Evolutionary conservation across 768 basidiomycete species (phyloP).

Genomic region (Rubroboletus satanas): DNA sequence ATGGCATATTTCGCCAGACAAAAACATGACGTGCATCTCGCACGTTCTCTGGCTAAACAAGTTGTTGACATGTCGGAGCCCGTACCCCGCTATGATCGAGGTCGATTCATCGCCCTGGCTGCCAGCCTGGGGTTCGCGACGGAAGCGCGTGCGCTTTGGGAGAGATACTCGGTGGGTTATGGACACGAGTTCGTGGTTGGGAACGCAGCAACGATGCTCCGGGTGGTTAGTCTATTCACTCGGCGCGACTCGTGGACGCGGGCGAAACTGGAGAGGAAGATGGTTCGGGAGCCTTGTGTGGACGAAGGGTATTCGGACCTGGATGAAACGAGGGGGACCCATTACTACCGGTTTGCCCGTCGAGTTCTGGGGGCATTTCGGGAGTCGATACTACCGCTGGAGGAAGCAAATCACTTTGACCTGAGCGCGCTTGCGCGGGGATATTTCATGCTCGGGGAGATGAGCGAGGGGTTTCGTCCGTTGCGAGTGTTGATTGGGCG

Average conservation of each 20-base stretch:
- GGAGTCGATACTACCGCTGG: conserved; percentile 43
- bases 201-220: conserved; percentile 39
- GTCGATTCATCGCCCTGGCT: conserved; percentile 43
- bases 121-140: conserved; percentile 47
- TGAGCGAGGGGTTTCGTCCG: conserved; percentile 43
- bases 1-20: conserved; percentile 41
- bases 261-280: conserved; percentile 10
- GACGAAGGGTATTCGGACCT: neutral
- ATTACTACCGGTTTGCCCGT: conserved; percentile 38
- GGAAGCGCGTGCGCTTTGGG: conserved; percentile 54
- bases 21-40: conserved; percentile 42
- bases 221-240: conserved; percentile 42
- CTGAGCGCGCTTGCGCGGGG: conserved; percentile 63
- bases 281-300: neutral
- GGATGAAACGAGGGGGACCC: conserved; percentile 1
- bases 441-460: conserved; percentile 52
- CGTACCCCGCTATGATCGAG: conserved; percentile 45
- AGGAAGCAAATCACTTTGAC: conserved; percentile 43
- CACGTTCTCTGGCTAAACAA: conserved; percentile 48
- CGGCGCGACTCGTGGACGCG: conserved; percentile 22
- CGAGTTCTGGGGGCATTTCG: conserved; percentile 45
- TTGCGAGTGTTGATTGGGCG: conserved; percentile 47
- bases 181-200: conserved; percentile 42
- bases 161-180: conserved; percentile 44
- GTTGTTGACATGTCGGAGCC: conserved; percentile 39